These are phyloP conservation scores for Vaccinium myrtillus DNA, from an alignment of 148 eudicot species.

Conservation along the genomic window DNA sequence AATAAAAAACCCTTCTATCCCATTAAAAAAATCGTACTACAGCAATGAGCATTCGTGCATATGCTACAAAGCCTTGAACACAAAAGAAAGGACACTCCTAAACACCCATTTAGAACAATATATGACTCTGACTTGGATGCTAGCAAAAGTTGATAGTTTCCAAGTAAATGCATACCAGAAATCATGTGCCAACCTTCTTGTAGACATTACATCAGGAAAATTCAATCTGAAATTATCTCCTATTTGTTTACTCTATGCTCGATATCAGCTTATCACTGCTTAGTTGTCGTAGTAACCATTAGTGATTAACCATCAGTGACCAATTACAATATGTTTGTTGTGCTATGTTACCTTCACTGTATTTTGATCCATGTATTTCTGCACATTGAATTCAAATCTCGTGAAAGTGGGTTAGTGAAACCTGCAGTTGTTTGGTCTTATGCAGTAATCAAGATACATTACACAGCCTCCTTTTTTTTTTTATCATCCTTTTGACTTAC, in stretches of 20 bases:
- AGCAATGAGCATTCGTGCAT: no score
- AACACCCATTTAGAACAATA: no score
- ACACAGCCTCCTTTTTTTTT: slow-evolving; percentile 1
- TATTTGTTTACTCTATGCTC: not conserved
- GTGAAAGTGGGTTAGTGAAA: slow-evolving; percentile 4
- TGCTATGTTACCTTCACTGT: not conserved
- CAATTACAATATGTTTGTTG: not conserved
- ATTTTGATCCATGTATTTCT: not conserved
- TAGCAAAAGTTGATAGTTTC: no score
- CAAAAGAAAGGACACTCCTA: no score
- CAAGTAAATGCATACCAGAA: not conserved
- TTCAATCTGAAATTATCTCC: not conserved
- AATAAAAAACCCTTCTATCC: no score
- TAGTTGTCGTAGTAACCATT: not conserved
- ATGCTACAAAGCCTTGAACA: no score
- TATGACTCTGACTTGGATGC: no score
- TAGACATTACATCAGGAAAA: not conserved
- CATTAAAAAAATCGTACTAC: no score
- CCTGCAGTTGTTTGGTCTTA: not conserved
- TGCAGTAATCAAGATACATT: not conserved
- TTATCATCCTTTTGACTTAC: not conserved
- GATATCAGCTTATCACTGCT: not conserved
- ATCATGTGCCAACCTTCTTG: not conserved
- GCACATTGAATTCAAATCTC: not conserved
- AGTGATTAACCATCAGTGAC: not conserved